Base-by-base conservation (phyloP, 192 early-diverging fungal species). In the Oehlia diaphana region DNA sequence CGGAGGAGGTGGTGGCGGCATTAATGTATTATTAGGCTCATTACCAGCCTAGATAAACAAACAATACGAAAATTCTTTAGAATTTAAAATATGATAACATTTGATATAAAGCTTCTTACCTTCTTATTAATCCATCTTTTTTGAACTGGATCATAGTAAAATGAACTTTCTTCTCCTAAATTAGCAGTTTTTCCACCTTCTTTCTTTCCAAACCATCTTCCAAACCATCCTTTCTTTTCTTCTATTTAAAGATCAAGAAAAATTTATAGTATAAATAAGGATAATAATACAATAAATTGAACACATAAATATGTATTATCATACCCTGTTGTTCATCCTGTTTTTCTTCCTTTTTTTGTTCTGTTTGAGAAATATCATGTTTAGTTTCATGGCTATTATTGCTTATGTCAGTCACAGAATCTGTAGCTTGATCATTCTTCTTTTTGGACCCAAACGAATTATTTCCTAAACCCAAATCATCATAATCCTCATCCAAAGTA, bases 91-190 rank as follows among this genome's bases (percentile, higher is more conserved):
- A 61, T 31, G 12, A 31, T 33, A 44, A 53, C 10, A 49, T 53
- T 53, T 16, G 50, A 53, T 53, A 53, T 78, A 44, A 44, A 44
- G 9, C 9, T 44, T 9, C 6, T 85, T 63, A 84, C 88, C 74
- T 90, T 91, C 76, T 91, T 92, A 81, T 95, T 94, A 21, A 99
- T 94, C 96, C 96, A 99, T 73, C 92, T 87, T 74, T 95, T 91
- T 77, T 91, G 89, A 33, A 91, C 92, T 33, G 92, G 88, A 83
- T 99, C 98, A 84, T 93, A 99, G 79, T 92, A 93, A 82, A 96
- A 95, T 4, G 91, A 84, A 47, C 85, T 94, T 67, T 93, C 91
- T 77, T 96, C 92, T 10, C 96, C 96, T 70, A 98, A 79, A 82
- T 99, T 95, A 3, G 95, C 98, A 35, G 28, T 12, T 79, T 79